phyloP scores from a whole-genome alignment of 495 filamentous ascomycete species.

The Cetradonia linearis region DNA sequence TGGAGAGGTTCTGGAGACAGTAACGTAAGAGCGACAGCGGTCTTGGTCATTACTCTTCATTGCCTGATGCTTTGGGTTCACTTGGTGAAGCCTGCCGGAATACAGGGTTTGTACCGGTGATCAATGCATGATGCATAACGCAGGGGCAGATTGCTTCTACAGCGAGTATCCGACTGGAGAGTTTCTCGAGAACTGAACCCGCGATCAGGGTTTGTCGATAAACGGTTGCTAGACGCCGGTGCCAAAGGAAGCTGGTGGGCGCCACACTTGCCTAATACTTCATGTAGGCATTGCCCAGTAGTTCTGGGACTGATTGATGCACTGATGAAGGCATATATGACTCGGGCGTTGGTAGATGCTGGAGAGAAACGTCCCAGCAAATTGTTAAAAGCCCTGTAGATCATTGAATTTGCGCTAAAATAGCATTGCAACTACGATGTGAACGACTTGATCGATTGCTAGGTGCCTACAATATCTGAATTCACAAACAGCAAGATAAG shows the following conservation, averaged over 20 bases:
- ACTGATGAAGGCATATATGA: not conserved
- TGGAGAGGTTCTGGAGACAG: not conserved
- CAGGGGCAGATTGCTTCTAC: not conserved
- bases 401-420: too few species aligned
- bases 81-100: not conserved
- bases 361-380: too few species aligned
- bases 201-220: not conserved
- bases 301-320: not conserved
- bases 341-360: too few species aligned
- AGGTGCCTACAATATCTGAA: too few species aligned
- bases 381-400: too few species aligned
- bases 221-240: not conserved
- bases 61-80: not conserved
- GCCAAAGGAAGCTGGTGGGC: not conserved
- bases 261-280: not conserved
- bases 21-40: too few species aligned
- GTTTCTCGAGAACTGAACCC: too few species aligned
- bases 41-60: too few species aligned
- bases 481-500: too few species aligned
- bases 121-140: not conserved
- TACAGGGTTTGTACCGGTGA: not conserved
- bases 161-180: too few species aligned
- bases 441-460: too few species aligned
- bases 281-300: not conserved
- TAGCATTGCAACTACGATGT: too few species aligned